phyloP scores from a whole-genome alignment of 495 filamentous ascomycete species.

The Penicillium alfredii region DNA sequence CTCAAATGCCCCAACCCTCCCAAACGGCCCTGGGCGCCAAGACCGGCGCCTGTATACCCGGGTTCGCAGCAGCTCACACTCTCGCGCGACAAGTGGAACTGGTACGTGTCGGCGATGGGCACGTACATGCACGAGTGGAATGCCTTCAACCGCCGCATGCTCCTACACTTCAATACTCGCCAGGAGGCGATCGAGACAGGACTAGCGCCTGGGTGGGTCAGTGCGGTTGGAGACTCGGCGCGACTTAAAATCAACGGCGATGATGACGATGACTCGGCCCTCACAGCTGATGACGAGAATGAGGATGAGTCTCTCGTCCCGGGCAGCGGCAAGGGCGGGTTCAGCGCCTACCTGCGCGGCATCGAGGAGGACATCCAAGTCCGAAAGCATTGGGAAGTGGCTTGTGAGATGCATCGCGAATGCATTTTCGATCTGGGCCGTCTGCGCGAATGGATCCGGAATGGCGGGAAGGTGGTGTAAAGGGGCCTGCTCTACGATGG shows the following conservation, averaged over 20 bases:
- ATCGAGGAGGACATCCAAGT: constrained; percentile 61
- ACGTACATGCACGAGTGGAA: constrained; percentile 67
- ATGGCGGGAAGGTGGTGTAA: constrained; percentile 32
- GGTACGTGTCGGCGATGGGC: constrained; percentile 57
- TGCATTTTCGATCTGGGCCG: constrained; percentile 54
- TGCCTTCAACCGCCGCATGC: constrained; percentile 56
- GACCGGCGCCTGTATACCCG: constrained; percentile 9
- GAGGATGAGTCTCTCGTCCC: constrained; percentile 24
- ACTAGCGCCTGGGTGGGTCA: constrained; percentile 52
- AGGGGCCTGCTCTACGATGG: not conserved
- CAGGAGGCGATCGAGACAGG: constrained; percentile 47
- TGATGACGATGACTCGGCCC: constrained; percentile 5
- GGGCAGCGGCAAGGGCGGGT: constrained; percentile 38
- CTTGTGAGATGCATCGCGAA: constrained; percentile 56
- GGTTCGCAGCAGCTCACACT: constrained; percentile 27
- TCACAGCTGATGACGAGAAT: constrained; percentile 11
- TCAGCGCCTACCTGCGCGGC: constrained; percentile 51
- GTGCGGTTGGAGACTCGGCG: constrained; percentile 44
- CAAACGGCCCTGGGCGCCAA: constrained; percentile 41
- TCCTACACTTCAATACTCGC: constrained; percentile 60
- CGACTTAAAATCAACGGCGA: constrained; percentile 24
- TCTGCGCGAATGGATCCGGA: constrained; percentile 46
- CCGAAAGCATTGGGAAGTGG: constrained; percentile 57
- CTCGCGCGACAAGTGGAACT: constrained; percentile 45
- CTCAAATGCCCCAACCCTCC: constrained; percentile 60